These are phyloP conservation scores for Epipyxis sp. DNA, from an alignment of 108 stramenopile species.

Conservation along the genomic window DNA sequence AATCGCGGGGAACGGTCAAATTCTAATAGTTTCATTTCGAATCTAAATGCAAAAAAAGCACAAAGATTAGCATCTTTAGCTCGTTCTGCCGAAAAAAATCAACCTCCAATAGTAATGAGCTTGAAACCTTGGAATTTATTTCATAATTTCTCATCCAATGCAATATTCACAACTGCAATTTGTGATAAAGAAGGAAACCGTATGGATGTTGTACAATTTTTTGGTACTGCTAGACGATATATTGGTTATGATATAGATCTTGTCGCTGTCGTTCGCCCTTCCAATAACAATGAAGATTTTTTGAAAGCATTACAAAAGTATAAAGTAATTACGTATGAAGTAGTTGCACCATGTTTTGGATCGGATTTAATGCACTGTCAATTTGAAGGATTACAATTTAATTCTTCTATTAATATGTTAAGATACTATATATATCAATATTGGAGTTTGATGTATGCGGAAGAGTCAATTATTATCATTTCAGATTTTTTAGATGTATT, in stretches of 20 bases:
- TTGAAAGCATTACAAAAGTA: not conserved
- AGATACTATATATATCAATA: not conserved
- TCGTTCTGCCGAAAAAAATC: too few relatives aligned
- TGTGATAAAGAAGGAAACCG: too few relatives aligned
- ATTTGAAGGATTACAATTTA: not conserved
- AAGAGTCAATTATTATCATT: not conserved
- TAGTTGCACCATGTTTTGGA: not conserved
- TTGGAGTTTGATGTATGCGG: not conserved
- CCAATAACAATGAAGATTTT: not conserved
- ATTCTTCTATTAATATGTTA: not conserved
- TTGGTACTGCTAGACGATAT: slow-evolving; percentile 3
- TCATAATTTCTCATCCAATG: too few relatives aligned
- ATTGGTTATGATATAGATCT: not conserved
- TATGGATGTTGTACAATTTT: slow-evolving; percentile 1
- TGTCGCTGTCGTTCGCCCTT: not conserved
- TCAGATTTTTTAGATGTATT: slow-evolving; percentile 12
- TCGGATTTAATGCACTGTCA: not conserved
- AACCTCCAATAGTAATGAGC: too few relatives aligned
- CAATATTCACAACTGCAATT: too few relatives aligned
- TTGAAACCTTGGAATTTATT: too few relatives aligned
- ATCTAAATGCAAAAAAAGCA: too few relatives aligned
- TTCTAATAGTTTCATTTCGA: too few relatives aligned
- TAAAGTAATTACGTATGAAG: not conserved
- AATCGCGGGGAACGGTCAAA: too few relatives aligned
- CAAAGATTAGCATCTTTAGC: too few relatives aligned